Percentiles rank a stretch among this genome's conserved stretches.
Evolutionary conservation across 352 stramenopile species (phyloP).

Genomic region (Blastocystis sp.): DNA sequence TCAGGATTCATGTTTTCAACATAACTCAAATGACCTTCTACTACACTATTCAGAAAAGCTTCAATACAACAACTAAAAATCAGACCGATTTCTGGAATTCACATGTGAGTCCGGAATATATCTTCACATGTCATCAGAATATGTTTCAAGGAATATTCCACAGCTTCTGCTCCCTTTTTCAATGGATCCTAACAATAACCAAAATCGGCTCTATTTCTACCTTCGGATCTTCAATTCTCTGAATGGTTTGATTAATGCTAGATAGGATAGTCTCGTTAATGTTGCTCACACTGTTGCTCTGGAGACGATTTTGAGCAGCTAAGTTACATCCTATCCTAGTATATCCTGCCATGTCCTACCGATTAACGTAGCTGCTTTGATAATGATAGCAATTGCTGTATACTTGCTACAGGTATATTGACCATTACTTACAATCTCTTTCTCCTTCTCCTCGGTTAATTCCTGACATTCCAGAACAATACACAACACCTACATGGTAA

Average conservation of each 20-base stretch:
- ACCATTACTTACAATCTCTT: slow-evolving; percentile 34
- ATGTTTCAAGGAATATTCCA: slow-evolving; percentile 23
- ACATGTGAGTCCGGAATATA: slow-evolving; percentile 43
- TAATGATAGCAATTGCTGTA: slow-evolving; percentile 42
- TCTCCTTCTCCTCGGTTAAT: slow-evolving; percentile 54
- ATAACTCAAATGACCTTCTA: slow-evolving; percentile 9
- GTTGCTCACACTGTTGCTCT: slow-evolving; percentile 50
- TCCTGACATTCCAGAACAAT: neutral
- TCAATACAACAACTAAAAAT: slow-evolving; percentile 48
- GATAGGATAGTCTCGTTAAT: slow-evolving; percentile 45
- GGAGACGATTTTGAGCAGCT: slow-evolving; percentile 38
- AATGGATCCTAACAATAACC: neutral
- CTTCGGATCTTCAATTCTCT: slow-evolving; percentile 15
- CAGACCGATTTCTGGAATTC: neutral
- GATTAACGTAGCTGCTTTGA: slow-evolving; percentile 41
- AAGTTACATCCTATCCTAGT: slow-evolving; percentile 12
- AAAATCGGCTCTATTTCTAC: neutral
- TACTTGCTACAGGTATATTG: slow-evolving; percentile 45
- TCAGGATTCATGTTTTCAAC: slow-evolving; percentile 24
- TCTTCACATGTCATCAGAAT: slow-evolving; percentile 58
- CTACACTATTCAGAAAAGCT: neutral
- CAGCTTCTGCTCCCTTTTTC: neutral
- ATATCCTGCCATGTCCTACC: neutral
- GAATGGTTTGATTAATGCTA: neutral
- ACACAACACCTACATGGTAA: neutral